Conservation (phyloP, 75 land plant species). For the Sequoia sempervirens region DNA sequence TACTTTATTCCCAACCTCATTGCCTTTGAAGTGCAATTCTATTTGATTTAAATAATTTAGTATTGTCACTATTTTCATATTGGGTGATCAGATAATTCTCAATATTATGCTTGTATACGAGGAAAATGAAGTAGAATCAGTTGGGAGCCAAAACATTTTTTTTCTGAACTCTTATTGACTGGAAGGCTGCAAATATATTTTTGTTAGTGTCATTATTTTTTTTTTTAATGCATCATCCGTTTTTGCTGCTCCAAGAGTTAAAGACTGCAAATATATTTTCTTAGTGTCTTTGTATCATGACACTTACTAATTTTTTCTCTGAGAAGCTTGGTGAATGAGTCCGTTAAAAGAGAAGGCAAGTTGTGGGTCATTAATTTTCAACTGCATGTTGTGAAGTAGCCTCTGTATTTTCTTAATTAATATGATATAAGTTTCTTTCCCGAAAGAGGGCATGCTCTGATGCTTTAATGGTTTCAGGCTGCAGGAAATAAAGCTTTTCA, state of each 20-base stretch:
- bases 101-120: not conserved
- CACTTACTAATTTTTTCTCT: not conserved
- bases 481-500: constrained; percentile 98
- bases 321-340: not conserved
- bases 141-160: not conserved
- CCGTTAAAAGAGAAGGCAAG: not conserved
- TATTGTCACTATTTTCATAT: no score
- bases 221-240: not conserved
- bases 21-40: not conserved
- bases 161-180: no score
- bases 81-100: not conserved
- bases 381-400: not conserved
- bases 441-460: not conserved
- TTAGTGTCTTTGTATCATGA: not conserved
- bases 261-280: not conserved
- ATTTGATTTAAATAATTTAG: no score
- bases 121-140: not conserved
- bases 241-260: not conserved
- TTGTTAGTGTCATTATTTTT: no score
- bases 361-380: not conserved
- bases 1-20: not conserved
- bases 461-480: constrained; percentile 28
- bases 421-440: not conserved
- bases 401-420: not conserved
- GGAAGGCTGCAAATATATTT: no score